A percentile compares a stretch with the other conserved stretches of the same genome.
Evolutionary conservation across 805 yeast genomes (phyloP).

Genomic region (Candida ovalis): DNA sequence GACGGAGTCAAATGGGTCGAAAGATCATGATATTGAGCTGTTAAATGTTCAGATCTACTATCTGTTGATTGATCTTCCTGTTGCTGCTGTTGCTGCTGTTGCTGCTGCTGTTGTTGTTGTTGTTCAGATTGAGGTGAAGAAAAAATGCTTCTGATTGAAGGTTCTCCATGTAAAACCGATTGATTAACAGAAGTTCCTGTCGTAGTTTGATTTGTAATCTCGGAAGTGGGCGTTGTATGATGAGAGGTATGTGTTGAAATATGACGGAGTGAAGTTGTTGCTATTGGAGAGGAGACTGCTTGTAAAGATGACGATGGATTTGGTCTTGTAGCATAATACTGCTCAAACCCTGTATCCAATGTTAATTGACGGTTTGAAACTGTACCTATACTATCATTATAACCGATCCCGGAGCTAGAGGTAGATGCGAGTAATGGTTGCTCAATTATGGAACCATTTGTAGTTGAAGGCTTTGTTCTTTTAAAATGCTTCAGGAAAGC

Average conservation of each 20-base stretch:
- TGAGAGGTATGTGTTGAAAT: not conserved
- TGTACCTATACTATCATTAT: not conserved
- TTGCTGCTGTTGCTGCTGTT: not conserved
- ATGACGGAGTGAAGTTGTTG: not conserved
- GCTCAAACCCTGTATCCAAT: not conserved
- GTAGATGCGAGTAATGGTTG: not conserved
- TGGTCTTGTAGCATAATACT: not conserved
- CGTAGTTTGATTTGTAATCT: too few species aligned
- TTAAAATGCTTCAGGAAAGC: constrained; percentile 9
- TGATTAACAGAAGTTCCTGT: too few species aligned
- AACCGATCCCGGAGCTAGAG: not conserved
- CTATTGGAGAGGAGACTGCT: not conserved
- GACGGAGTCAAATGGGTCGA: constrained; percentile 8
- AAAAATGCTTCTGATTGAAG: not conserved
- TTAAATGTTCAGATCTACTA: constrained; percentile 3
- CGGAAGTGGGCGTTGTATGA: not conserved
- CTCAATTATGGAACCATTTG: not conserved
- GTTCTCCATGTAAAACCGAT: not conserved
- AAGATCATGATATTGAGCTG: constrained; percentile 7
- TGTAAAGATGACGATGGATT: not conserved
- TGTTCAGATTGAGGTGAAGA: not conserved
- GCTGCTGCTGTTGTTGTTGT: not conserved
- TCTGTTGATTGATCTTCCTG: not conserved
- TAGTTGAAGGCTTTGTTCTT: not conserved
- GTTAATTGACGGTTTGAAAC: not conserved